Conservation (phyloP, 495 filamentous ascomycete genomes). For the Hypoxylon trugodes region DNA sequence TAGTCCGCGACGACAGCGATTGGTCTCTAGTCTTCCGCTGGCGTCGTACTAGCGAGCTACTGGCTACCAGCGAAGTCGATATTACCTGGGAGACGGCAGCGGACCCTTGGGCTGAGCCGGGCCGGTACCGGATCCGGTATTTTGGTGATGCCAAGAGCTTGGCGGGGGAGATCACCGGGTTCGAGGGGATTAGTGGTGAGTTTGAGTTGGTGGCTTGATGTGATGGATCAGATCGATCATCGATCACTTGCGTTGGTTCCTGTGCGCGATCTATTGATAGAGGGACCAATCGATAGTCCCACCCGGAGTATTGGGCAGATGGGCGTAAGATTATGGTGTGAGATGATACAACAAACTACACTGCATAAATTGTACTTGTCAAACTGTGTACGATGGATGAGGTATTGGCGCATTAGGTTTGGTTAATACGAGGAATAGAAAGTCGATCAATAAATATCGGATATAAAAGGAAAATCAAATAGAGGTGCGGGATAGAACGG, state of each 20-base stretch:
- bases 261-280: neutral
- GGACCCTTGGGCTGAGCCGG: slow-evolving; percentile 61
- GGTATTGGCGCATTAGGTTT: neutral
- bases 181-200: slow-evolving; percentile 76
- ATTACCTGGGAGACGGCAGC: slow-evolving; percentile 82
- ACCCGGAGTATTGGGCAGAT: too few relatives aligned
- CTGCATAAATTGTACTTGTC: too few relatives aligned
- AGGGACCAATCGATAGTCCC: neutral
- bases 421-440: slow-evolving; percentile 3
- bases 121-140: slow-evolving; percentile 82
- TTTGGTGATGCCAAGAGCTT: slow-evolving; percentile 82
- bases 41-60: slow-evolving; percentile 73
- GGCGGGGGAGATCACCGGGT: slow-evolving; percentile 70
- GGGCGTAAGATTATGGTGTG: too few relatives aligned
- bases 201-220: slow-evolving; percentile 59
- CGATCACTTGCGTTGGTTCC: too few relatives aligned
- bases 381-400: too few relatives aligned
- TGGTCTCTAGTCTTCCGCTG: slow-evolving; percentile 85
- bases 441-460: neutral
- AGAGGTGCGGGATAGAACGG: neutral
- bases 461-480: neutral
- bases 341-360: too few relatives aligned
- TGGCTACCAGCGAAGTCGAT: slow-evolving; percentile 81
- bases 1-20: slow-evolving; percentile 76
- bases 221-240: neutral